phyloP scores from a whole-genome alignment of 176 grass and related monocot species.

The Eleusine coracana region DNA sequence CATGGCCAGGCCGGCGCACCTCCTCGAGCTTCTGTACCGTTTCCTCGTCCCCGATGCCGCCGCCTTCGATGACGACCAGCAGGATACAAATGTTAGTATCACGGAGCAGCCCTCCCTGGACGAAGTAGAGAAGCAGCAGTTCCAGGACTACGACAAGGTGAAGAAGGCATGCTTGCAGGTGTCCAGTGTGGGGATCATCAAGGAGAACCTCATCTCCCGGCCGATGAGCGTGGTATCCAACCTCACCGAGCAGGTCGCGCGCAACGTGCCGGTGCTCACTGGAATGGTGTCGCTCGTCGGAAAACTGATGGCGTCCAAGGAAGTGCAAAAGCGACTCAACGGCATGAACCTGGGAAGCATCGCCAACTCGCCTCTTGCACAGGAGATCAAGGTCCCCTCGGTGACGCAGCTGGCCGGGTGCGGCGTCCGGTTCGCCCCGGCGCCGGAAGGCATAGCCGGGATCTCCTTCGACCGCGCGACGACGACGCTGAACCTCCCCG shows the following conservation, averaged over 20 bases:
- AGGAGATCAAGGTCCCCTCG: conserved; percentile 86
- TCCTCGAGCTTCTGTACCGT: conserved; percentile 69
- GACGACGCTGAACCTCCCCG: conserved; percentile 54
- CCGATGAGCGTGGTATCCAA: conserved; percentile 21
- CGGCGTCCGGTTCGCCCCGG: conserved; percentile 61
- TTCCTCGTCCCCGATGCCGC: conserved; percentile 48
- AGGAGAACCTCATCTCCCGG: conserved; percentile 35
- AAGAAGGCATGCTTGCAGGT: conserved; percentile 45
- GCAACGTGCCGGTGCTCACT: conserved; percentile 25
- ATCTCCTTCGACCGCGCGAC: conserved; percentile 51
- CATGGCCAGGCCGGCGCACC: conserved; percentile 46
- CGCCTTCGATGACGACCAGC: conserved; percentile 21
- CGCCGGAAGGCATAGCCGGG: conserved; percentile 31
- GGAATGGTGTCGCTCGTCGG: conserved; percentile 3
- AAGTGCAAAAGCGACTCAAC: conserved; percentile 12
- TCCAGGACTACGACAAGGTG: conserved; percentile 50
- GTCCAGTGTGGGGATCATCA: conserved; percentile 21
- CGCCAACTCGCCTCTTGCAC: conserved; percentile 45
- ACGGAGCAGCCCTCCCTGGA: conserved; percentile 42
- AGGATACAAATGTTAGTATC: neutral
- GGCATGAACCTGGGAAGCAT: conserved; percentile 27
- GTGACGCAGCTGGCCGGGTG: conserved; percentile 50
- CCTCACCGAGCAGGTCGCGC: neutral
- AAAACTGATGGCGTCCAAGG: neutral
- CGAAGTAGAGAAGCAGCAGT: conserved; percentile 36